Conservation (phyloP, 2,329 filamentous ascomycete genomes). For the Cercospora beticola region DNA sequence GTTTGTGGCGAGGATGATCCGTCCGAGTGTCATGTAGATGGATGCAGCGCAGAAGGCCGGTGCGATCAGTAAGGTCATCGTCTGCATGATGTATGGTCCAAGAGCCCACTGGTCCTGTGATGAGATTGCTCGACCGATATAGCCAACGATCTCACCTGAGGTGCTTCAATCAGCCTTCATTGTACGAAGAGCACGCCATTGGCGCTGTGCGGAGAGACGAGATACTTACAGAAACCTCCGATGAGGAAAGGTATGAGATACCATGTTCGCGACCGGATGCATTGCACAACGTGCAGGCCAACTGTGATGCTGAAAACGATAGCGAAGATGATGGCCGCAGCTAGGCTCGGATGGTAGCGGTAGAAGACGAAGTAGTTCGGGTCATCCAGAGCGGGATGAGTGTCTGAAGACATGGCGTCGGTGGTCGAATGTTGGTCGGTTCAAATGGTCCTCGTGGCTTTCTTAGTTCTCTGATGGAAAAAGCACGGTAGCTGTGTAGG, state of each 20-base stretch:
- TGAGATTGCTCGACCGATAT: slow-evolving; percentile 51
- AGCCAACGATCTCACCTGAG: slow-evolving; percentile 51
- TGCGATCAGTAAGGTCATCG: slow-evolving; percentile 50
- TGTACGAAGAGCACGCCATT: not conserved
- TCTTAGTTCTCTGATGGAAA: accelerated
- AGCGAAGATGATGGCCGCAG: slow-evolving; percentile 33
- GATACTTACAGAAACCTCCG: slow-evolving; percentile 40
- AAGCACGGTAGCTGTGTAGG: not conserved
- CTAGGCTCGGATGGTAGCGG: slow-evolving; percentile 12
- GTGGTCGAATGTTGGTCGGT: not conserved
- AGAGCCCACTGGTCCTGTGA: slow-evolving; percentile 44
- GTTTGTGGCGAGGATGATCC: slow-evolving; percentile 45
- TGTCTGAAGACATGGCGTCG: not conserved
- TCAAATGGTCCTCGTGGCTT: not conserved
- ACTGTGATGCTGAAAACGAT: slow-evolving; percentile 36
- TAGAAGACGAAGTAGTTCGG: slow-evolving; percentile 12
- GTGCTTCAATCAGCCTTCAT: not conserved
- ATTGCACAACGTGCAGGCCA: slow-evolving; percentile 40
- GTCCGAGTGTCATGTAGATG: slow-evolving; percentile 52
- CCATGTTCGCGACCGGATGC: slow-evolving; percentile 47
- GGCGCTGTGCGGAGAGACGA: slow-evolving; percentile 18
- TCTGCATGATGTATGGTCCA: slow-evolving; percentile 45
- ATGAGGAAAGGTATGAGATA: slow-evolving; percentile 54
- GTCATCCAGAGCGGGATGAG: not conserved
- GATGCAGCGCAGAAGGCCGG: slow-evolving; percentile 53